phyloP scores from a whole-genome alignment of 108 stramenopile genomes.

The Stephanodiscus triporus region DNA sequence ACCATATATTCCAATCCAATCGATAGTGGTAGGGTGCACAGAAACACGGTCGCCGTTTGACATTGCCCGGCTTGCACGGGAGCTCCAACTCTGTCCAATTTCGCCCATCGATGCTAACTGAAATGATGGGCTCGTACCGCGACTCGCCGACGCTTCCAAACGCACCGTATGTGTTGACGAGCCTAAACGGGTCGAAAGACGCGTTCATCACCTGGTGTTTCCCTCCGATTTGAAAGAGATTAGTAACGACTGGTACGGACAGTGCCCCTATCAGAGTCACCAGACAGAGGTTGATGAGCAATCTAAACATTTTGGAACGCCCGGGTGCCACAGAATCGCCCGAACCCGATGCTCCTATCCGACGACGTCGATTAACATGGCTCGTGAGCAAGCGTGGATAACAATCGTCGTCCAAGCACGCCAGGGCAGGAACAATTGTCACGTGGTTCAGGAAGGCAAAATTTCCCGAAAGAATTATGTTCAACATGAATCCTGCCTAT shows the following conservation, averaged over 20 bases:
- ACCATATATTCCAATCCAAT: slow-evolving; percentile 86
- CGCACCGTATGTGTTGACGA: slow-evolving; percentile 82
- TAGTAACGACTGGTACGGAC: slow-evolving; percentile 59
- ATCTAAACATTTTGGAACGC: slow-evolving; percentile 20
- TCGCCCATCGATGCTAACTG: slow-evolving; percentile 46
- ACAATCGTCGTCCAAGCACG: slow-evolving; percentile 74
- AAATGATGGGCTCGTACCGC: slow-evolving; percentile 71
- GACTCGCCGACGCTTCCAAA: slow-evolving; percentile 67
- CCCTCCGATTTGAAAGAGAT: slow-evolving; percentile 50
- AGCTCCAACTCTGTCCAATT: slow-evolving; percentile 73
- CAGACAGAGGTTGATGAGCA: slow-evolving; percentile 33
- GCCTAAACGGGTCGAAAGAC: slow-evolving; percentile 56
- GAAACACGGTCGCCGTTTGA: slow-evolving; percentile 69
- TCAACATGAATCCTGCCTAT: slow-evolving; percentile 62
- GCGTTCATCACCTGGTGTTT: slow-evolving; percentile 73
- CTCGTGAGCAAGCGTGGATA: slow-evolving; percentile 41
- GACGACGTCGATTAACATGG: slow-evolving; percentile 6
- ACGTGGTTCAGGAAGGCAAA: slow-evolving; percentile 84
- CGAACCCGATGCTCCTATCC: not conserved
- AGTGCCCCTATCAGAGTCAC: slow-evolving; percentile 46
- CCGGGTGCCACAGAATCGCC: not conserved
- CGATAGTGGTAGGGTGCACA: slow-evolving; percentile 84
- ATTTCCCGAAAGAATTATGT: slow-evolving; percentile 79
- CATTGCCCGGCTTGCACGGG: slow-evolving; percentile 75
- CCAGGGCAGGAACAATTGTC: slow-evolving; percentile 77